These are phyloP conservation scores for Penicillium sp. DNA, from an alignment of 2,329 filamentous ascomycete genomes.

Conservation along the genomic window DNA sequence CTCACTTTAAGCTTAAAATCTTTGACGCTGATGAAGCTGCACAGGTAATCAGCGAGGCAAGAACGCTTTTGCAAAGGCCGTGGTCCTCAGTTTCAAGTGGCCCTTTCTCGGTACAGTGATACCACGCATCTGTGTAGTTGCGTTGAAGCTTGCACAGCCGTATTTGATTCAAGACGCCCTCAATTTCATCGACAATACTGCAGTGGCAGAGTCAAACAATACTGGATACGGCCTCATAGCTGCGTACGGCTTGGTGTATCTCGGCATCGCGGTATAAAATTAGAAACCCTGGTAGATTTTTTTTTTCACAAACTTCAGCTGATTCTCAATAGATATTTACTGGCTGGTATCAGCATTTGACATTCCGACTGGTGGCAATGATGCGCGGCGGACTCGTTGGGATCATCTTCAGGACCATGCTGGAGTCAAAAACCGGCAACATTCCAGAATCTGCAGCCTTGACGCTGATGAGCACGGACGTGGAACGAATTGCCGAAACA, in stretches of 20 bases:
- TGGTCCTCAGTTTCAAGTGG: neutral
- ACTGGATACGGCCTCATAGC: constrained; percentile 9
- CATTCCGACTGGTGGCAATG: constrained; percentile 6
- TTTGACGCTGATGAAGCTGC: neutral
- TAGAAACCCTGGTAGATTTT: too few relatives aligned
- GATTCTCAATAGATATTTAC: constrained; percentile 7
- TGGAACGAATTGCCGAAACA: constrained; percentile 3
- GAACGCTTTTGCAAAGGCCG: neutral
- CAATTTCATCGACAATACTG: constrained; percentile 14
- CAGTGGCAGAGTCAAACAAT: constrained; percentile 5
- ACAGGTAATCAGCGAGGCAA: constrained; percentile 4
- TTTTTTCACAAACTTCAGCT: too few relatives aligned
- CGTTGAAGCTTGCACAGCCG: constrained; percentile 19
- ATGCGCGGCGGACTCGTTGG: constrained; percentile 4
- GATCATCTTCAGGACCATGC: constrained; percentile 4
- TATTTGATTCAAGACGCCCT: constrained; percentile 21
- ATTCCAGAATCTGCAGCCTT: constrained; percentile 1
- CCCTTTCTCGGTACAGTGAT: constrained; percentile 15
- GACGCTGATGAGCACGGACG: constrained; percentile 9
- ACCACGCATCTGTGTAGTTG: constrained; percentile 18
- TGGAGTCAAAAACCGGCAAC: neutral
- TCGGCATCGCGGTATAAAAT: constrained; percentile 7
- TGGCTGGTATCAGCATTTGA: constrained; percentile 9
- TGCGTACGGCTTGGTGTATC: constrained; percentile 7
- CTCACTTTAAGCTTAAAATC: neutral